Base-by-base conservation (phyloP, 208 protist genomes). In the Wallacemonas rigidus region DNA sequence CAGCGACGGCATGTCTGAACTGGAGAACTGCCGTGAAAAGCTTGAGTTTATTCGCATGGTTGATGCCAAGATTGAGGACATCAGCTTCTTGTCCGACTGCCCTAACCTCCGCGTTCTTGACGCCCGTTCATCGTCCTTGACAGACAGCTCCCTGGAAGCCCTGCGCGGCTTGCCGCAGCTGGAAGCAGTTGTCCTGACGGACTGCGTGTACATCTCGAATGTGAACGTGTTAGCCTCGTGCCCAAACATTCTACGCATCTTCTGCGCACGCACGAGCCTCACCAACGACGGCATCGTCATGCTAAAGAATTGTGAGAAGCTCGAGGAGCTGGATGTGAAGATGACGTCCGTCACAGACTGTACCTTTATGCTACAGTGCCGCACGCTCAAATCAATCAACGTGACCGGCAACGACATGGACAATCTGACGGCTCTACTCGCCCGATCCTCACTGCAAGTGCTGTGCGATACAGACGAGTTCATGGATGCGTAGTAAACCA, bases 321-420 rank as follows among this genome's bases (percentile, higher is more conserved):
- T 95, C 38, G 90, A 95, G 71, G 90, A 95, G 67, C 75, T 95
- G 43, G 90, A 92, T 58, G 54, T 95, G 8, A 88, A 91, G 72
- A 69, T 89, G 69, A 95, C 90, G 0, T 57, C 79, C 17, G 79
- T 95, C 35, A 86, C 74, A 1, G 83, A 91, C 60, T 79, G 81
- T 47, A 92, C 89, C 57, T 75, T 80, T 9, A 80, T 95, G 17
- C 83, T 78, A 1, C 68, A 77, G 35, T 91, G 85, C 72, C 72
- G 69, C 15, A 82, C 80, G 7, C 75, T 95, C 50, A 88, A 85
- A 67, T 75, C 73, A 7, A 83, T 94, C 39, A 92, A 92, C 76
- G 87, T 94, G 12, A 87, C 81, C 56, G 77, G 77, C 17, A 81
- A 91, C 40, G 85, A 74, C 14, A 67, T 90, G 53, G 76, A 91